Conservation (phyloP, 148 eudicot species). For the Persicaria tinctoria region DNA sequence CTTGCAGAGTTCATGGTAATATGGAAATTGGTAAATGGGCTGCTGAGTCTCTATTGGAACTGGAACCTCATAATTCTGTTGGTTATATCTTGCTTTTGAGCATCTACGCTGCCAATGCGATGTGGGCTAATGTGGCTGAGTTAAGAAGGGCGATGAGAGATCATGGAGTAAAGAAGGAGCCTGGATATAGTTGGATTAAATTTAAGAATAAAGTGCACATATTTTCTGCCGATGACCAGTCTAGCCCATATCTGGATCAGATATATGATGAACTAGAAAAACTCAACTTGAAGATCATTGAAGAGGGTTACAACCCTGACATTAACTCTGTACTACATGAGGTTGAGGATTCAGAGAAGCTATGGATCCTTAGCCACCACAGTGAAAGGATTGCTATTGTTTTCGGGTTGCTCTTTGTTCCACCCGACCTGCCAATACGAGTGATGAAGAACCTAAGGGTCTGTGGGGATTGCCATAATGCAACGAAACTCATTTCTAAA, state of each 20-base stretch:
- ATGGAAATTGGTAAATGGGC: slow-evolving; percentile 90
- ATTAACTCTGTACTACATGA: slow-evolving; percentile 63
- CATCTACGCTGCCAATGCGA: slow-evolving; percentile 67
- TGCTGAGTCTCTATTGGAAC: slow-evolving; percentile 57
- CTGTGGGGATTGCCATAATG: slow-evolving; percentile 88
- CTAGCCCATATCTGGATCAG: slow-evolving; percentile 61
- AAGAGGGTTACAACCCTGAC: slow-evolving; percentile 76
- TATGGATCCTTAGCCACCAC: slow-evolving; percentile 64
- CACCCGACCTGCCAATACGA: slow-evolving; percentile 55
- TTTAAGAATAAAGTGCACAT: slow-evolving; percentile 61
- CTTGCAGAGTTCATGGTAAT: slow-evolving; percentile 66
- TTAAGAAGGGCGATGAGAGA: slow-evolving; percentile 74
- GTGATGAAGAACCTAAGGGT: slow-evolving; percentile 89
- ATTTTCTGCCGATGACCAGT: slow-evolving; percentile 85
- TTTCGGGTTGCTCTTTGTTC: slow-evolving; percentile 76
- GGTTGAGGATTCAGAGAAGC: slow-evolving; percentile 74
- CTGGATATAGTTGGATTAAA: slow-evolving; percentile 94
- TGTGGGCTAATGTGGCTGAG: slow-evolving; percentile 76
- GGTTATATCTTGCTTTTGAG: slow-evolving; percentile 72
- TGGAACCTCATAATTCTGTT: slow-evolving; percentile 80
- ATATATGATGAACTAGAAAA: slow-evolving; percentile 55
- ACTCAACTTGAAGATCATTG: slow-evolving; percentile 51
- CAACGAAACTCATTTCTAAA: slow-evolving; percentile 80
- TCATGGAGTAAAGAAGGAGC: slow-evolving; percentile 65
- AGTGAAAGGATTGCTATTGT: slow-evolving; percentile 96